phyloP scores from a whole-genome alignment of 2,329 filamentous ascomycete species.

The Hortaea sp. region DNA sequence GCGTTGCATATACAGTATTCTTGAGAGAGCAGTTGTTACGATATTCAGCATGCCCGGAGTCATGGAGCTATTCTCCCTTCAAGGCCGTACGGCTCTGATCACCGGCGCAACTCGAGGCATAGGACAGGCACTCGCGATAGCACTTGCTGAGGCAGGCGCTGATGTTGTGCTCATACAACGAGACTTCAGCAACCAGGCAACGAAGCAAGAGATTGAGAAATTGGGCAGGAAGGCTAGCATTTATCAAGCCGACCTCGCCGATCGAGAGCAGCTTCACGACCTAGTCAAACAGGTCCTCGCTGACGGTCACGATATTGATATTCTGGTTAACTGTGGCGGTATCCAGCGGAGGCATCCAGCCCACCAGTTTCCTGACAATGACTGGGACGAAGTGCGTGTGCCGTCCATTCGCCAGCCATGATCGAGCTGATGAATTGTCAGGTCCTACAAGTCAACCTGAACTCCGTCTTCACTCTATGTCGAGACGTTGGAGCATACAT shows the following conservation, averaged over 20 bases:
- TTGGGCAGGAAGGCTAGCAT: slow-evolving; percentile 58
- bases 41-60: slow-evolving; percentile 4
- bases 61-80: slow-evolving; percentile 33
- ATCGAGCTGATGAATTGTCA: slow-evolving; percentile 18
- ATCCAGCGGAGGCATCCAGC: slow-evolving; percentile 72
- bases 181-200: slow-evolving; percentile 27
- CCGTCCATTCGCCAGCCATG: background rate
- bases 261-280: slow-evolving; percentile 44
- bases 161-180: slow-evolving; percentile 39
- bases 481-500: slow-evolving; percentile 78
- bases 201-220: slow-evolving; percentile 51
- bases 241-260: slow-evolving; percentile 61
- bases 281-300: slow-evolving; percentile 52
- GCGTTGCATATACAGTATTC: too few relatives aligned
- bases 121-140: slow-evolving; percentile 36
- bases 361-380: slow-evolving; percentile 62
- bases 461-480: slow-evolving; percentile 65
- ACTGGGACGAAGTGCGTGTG: slow-evolving; percentile 54
- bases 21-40: too few relatives aligned
- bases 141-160: slow-evolving; percentile 37
- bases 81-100: slow-evolving; percentile 35
- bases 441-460: slow-evolving; percentile 79
- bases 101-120: slow-evolving; percentile 39
- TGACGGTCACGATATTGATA: slow-evolving; percentile 56
- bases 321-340: slow-evolving; percentile 78